phyloP scores from a whole-genome alignment of 192 early-diverging fungal species.

The Tieghemiomyces parasiticus region DNA sequence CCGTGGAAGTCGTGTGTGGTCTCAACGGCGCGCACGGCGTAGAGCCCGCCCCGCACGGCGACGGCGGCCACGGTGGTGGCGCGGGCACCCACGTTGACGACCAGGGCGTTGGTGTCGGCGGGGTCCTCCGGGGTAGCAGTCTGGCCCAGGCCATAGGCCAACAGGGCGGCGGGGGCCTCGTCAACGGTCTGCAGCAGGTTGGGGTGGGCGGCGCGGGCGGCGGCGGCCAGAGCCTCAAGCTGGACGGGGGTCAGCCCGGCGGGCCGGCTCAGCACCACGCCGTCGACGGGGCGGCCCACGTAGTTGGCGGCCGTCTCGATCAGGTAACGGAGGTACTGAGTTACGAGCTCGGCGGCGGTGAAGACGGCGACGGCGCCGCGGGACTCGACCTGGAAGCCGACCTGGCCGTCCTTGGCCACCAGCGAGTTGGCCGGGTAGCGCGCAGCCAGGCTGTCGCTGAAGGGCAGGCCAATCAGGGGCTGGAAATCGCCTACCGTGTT shows the following conservation, averaged over 20 bases:
- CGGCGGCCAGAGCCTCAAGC: conserved; percentile 41
- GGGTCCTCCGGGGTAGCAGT: conserved; percentile 29
- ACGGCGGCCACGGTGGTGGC: conserved; percentile 72
- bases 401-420: conserved; percentile 34
- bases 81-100: conserved; percentile 80
- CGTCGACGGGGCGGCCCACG: conserved; percentile 60
- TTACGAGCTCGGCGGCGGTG: conserved; percentile 54
- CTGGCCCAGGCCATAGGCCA: conserved; percentile 63
- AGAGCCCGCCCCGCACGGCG: conserved; percentile 64
- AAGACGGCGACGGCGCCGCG: conserved; percentile 42
- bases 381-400: conserved; percentile 46
- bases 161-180: conserved; percentile 81
- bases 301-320: conserved; percentile 81
- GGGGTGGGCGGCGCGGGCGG: conserved; percentile 66
- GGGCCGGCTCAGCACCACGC: conserved; percentile 76
- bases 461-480: conserved; percentile 51
- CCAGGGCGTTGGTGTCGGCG: conserved; percentile 61
- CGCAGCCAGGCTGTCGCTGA: conserved; percentile 22
- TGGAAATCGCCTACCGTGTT: conserved; percentile 87
- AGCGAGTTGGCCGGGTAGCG: conserved; percentile 34
- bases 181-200: conserved; percentile 62
- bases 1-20: conserved; percentile 75
- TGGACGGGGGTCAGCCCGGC: conserved; percentile 67
- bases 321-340: conserved; percentile 67
- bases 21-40: conserved; percentile 56